Conservation (phyloP, 352 stramenopile species). For the Pythium pyrilobum region DNA sequence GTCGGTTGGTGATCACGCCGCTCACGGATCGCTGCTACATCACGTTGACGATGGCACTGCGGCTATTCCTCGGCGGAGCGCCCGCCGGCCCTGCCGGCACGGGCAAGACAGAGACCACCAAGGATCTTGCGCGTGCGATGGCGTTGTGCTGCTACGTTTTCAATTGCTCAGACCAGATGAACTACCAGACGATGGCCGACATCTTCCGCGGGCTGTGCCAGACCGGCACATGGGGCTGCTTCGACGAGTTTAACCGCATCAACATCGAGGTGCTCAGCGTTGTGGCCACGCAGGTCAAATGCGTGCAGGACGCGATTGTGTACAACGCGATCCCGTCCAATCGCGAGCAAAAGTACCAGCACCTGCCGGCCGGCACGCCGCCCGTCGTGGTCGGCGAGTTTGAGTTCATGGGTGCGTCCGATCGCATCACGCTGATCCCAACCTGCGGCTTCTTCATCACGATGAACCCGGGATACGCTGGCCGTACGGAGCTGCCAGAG, state of each 20-base stretch:
- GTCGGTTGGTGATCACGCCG: constrained; percentile 93
- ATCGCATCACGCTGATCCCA: constrained; percentile 82
- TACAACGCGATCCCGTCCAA: constrained; percentile 91
- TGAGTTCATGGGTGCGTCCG: constrained; percentile 83
- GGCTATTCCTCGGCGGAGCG: constrained; percentile 94
- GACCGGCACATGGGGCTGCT: constrained; percentile 84
- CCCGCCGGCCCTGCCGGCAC: constrained; percentile 91
- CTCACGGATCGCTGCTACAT: constrained; percentile 97
- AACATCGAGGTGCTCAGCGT: constrained; percentile 87
- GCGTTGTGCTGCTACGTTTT: constrained; percentile 87
- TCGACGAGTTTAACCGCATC: constrained; percentile 88
- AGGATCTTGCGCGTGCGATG: constrained; percentile 82
- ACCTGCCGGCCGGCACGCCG: constrained; percentile 89
- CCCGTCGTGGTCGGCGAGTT: constrained; percentile 86
- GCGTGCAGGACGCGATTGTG: constrained; percentile 82
- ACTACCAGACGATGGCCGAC: constrained; percentile 88
- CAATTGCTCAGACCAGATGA: constrained; percentile 89
- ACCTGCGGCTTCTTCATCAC: constrained; percentile 94
- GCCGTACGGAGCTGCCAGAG: constrained; percentile 79
- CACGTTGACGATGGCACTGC: constrained; percentile 94
- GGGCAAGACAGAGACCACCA: constrained; percentile 88
- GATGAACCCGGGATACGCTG: constrained; percentile 94
- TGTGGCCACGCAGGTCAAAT: constrained; percentile 83
- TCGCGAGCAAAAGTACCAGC: constrained; percentile 93
- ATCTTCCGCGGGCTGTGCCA: constrained; percentile 85